Evolutionary conservation across 257 asterid genomes (phyloP), one percentile per base, ranked within the genome.

Genomic region (Jacaranda copaia): DNA sequence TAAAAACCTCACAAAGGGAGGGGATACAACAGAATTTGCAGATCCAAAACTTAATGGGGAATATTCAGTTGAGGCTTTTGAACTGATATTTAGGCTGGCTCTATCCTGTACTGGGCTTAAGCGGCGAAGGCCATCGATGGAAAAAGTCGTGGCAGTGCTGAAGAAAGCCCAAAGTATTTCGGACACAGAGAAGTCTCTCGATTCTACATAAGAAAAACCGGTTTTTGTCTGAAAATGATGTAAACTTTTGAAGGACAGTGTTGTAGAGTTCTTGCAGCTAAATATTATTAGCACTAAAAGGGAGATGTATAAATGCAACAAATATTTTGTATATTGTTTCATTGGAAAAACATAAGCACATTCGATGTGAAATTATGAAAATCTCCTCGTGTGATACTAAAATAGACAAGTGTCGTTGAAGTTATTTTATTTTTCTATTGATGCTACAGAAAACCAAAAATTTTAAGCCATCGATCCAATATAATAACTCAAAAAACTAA

Each of bases 121-220:
- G 87, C 91, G 87, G 63, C 92, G 85, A 69, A 74, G 97, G 5
- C 97, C 98, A 59, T 81, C 91, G 9, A 93, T 93, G 94, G 89
- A 84, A 52, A 81, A 48, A 51, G 94, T 91, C 15, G 90, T 89
- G 6, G 60, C 72, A 0, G 72, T 77, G 72, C 83, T 91, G 52
- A 88, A 87, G 68, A 84, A 86, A 77, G 93, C 98, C 45, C 86
- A 69, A 39, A 77, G 73, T 5, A 70, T 91, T 64, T 86, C 96
- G 4, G 51, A 79, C n/a, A 48, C 72, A 76, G 35, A 19, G 11
- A 77, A 60, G 43, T 84, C 85, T 16, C 53, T 40, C 25, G 39
- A 81, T 62, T 77, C 81, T 81, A 82, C 85, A 15, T 67, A 7
- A 3, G 14, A 46, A 11, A 59, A 9, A 56, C 16, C 19, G 3